phyloP scores from a whole-genome alignment of 345 rosid genomes.

The Lagerstroemia speciosa region DNA sequence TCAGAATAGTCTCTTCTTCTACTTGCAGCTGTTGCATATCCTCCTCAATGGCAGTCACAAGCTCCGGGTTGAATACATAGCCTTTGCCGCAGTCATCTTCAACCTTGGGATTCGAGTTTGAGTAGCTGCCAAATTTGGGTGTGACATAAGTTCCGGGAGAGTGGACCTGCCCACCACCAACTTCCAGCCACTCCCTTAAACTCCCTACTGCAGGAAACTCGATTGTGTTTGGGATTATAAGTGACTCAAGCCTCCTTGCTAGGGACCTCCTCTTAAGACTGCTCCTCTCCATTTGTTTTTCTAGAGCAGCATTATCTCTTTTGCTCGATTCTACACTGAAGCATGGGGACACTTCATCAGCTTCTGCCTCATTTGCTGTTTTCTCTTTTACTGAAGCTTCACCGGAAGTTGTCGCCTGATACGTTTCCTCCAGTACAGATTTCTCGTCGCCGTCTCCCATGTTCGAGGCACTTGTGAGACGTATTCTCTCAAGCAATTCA shows the following conservation, averaged over 20 bases:
- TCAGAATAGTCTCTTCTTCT: slow-evolving; percentile 30
- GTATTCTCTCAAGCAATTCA: slow-evolving; percentile 16
- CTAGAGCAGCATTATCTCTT: slow-evolving; percentile 7
- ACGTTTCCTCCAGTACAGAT: not conserved
- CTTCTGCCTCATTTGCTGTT: not conserved
- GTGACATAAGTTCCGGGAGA: slow-evolving; percentile 25
- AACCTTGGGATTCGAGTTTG: slow-evolving; percentile 1
- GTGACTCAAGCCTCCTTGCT: slow-evolving; percentile 23
- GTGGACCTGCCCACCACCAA: slow-evolving; percentile 21
- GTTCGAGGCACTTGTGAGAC: slow-evolving; percentile 3
- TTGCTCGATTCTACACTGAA: not conserved
- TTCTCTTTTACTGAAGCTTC: slow-evolving; percentile 8
- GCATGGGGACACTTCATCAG: not conserved
- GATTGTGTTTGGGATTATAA: slow-evolving; percentile 19
- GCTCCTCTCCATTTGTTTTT: slow-evolving; percentile 1
- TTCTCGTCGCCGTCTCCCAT: not conserved
- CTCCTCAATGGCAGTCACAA: slow-evolving; percentile 26
- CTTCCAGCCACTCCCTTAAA: slow-evolving; percentile 22
- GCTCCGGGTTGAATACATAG: slow-evolving; percentile 20
- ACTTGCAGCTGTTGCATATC: slow-evolving; percentile 33
- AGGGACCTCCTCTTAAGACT: slow-evolving; percentile 23
- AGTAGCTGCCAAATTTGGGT: slow-evolving; percentile 31
- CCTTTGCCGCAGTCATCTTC: slow-evolving; percentile 6
- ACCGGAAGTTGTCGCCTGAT: not conserved
- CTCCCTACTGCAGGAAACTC: slow-evolving; percentile 23